phyloP scores from a whole-genome alignment of 352 stramenopile species.

The Pilasporangium apinafurcum region DNA sequence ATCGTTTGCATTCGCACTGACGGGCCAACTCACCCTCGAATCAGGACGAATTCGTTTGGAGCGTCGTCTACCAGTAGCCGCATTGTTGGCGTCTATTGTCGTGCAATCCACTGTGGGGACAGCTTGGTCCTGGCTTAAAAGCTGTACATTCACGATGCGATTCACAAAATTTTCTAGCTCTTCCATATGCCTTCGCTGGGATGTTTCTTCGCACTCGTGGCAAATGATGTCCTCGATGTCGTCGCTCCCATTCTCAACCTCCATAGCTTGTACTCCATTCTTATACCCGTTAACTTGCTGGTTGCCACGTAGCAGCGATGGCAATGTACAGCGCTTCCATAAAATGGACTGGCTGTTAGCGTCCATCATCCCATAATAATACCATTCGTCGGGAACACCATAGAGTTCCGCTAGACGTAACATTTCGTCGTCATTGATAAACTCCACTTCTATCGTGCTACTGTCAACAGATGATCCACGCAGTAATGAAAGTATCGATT shows the following conservation, averaged over 20 bases:
- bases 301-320: conserved; percentile 12
- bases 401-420: conserved; percentile 49
- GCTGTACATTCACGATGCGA: conserved; percentile 48
- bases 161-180: conserved; percentile 62
- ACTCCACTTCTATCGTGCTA: conserved; percentile 46
- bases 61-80: conserved; percentile 36
- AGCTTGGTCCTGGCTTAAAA: conserved; percentile 46
- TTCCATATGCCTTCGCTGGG: conserved; percentile 28
- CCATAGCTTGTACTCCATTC: conserved; percentile 13
- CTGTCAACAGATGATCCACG: conserved; percentile 32
- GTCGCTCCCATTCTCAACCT: conserved; percentile 19
- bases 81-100: conserved; percentile 24
- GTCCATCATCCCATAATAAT: conserved; percentile 45
- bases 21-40: conserved; percentile 35
- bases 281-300: too few species aligned
- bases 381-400: conserved; percentile 27
- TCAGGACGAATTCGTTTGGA: conserved; percentile 58
- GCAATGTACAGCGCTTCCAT: conserved; percentile 43
- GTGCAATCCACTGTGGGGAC: conserved; percentile 39
- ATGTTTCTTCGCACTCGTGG: conserved; percentile 37
- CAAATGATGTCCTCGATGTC: conserved; percentile 23
- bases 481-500: conserved; percentile 28
- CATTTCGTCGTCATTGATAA: conserved; percentile 58
- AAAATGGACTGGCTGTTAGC: conserved; percentile 15
- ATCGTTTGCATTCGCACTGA: conserved; percentile 54